These are phyloP conservation scores for Hysterangium stoloniferum DNA, from an alignment of 768 basidiomycete species.

Conservation along the genomic window DNA sequence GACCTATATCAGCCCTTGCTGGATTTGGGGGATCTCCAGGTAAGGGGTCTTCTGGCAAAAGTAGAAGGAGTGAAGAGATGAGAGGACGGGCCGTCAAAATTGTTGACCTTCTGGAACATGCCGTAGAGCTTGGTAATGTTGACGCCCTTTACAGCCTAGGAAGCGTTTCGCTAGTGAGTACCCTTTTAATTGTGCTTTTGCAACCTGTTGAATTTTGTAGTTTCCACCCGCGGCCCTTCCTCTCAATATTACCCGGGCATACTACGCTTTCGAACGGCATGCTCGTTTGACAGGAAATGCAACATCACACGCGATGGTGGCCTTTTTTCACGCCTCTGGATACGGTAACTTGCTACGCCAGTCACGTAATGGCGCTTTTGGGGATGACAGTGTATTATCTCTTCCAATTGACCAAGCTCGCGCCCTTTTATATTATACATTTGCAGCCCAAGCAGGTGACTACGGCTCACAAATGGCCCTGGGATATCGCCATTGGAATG, in stretches of 20 bases:
- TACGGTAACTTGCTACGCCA: constrained; percentile 31
- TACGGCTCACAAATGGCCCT: constrained; percentile 88
- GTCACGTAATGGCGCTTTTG: neutral
- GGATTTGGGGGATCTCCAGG: neutral
- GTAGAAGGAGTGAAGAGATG: constrained; percentile 58
- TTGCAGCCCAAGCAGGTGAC: constrained; percentile 83
- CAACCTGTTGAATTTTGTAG: constrained; percentile 28
- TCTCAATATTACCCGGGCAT: constrained; percentile 54
- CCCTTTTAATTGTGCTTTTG: neutral
- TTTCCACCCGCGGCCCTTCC: constrained; percentile 66
- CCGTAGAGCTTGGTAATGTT: constrained; percentile 66
- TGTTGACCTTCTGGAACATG: constrained; percentile 71
- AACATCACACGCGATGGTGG: constrained; percentile 77
- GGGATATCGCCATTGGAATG: constrained; percentile 92
- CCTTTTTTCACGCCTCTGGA: constrained; percentile 85
- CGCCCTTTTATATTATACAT: constrained; percentile 90
- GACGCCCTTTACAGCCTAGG: constrained; percentile 68
- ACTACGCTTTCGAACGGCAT: constrained; percentile 54
- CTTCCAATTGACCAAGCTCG: constrained; percentile 59
- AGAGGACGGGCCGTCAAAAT: constrained; percentile 72
- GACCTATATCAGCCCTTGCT: constrained; percentile 8
- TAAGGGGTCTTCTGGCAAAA: constrained; percentile 29
- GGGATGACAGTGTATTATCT: constrained; percentile 36
- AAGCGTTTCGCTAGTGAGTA: constrained; percentile 56
- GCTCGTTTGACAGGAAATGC: constrained; percentile 72